Percentiles rank a stretch among this genome's conserved stretches.
phyloP scores from a whole-genome alignment of 1,284 basidiomycete genomes.

The Moesziomyces globuligerus region DNA sequence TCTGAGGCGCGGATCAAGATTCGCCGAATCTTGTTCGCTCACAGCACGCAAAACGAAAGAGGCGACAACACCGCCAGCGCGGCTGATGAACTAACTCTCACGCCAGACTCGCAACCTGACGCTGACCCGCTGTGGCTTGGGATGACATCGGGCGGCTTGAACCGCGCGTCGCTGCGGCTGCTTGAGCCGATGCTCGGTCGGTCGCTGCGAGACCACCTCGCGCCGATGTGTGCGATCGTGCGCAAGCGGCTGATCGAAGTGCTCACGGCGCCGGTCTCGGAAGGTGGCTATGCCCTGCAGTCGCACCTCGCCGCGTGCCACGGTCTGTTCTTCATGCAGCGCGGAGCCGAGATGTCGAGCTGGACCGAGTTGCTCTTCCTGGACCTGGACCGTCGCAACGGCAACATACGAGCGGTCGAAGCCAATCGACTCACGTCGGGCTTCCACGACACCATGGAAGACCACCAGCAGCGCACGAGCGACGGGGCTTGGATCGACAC shows the following conservation, averaged over 20 bases:
- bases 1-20: background rate
- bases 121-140: slow-evolving; percentile 9
- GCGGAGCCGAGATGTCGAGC: slow-evolving; percentile 37
- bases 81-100: slow-evolving; percentile 9
- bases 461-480: slow-evolving; percentile 2
- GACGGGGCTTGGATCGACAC: slow-evolving; percentile 36
- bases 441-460: slow-evolving; percentile 32
- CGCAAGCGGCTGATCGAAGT: slow-evolving; percentile 41
- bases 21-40: background rate
- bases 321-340: slow-evolving; percentile 45
- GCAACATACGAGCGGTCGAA: slow-evolving; percentile 16
- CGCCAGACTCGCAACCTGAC: slow-evolving; percentile 26
- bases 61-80: background rate
- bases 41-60: slow-evolving; percentile 1
- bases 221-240: slow-evolving; percentile 36
- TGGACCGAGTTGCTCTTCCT: slow-evolving; percentile 38
- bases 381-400: slow-evolving; percentile 27
- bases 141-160: background rate
- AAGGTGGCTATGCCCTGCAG: slow-evolving; percentile 37
- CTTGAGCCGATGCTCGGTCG: slow-evolving; percentile 34
- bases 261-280: slow-evolving; percentile 16
- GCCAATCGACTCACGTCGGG: slow-evolving; percentile 27
- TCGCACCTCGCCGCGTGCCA: slow-evolving; percentile 32
- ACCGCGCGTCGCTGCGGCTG: slow-evolving; percentile 12
- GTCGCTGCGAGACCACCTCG: slow-evolving; percentile 32